Percentiles rank a stretch among this genome's conserved stretches.
These are phyloP conservation scores for Sporodiniella umbellata DNA, from an alignment of 371 early-diverging fungal species.

Conservation along the genomic window DNA sequence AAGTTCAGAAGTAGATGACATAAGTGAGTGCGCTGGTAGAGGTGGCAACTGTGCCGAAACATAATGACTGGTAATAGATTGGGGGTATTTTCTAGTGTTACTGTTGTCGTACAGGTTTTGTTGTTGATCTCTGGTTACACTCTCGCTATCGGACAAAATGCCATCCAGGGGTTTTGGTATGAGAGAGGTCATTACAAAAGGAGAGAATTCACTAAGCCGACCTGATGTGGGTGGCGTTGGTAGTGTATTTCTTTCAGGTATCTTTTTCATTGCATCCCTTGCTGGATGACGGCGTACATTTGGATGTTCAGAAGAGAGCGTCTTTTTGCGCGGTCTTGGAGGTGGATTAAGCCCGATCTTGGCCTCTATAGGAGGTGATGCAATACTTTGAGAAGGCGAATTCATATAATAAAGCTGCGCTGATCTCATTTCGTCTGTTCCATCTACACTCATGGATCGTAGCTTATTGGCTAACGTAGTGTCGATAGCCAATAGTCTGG, in stretches of 20 bases:
- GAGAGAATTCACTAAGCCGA: neutral
- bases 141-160: neutral
- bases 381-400: neutral
- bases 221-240: neutral
- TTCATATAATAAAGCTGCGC: neutral
- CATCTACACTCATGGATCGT: neutral
- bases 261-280: neutral
- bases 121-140: neutral
- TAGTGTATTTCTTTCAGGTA: neutral
- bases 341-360: slow-evolving; percentile 4
- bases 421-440: no score
- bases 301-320: neutral
- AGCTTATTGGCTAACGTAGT: slow-evolving; percentile 7
- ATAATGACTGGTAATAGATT: slow-evolving; percentile 3
- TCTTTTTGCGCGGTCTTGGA: slow-evolving; percentile 5
- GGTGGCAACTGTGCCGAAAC: slow-evolving; percentile 9
- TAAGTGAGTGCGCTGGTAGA: neutral
- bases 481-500: neutral
- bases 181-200: neutral
- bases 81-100: neutral
- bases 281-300: neutral
- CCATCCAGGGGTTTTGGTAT: neutral
- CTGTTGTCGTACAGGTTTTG: neutral
- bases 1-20: no score
- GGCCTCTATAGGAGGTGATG: neutral